Evolutionary conservation across 306 rosid species (phyloP).

Genomic region (Bauhinia variegata): DNA sequence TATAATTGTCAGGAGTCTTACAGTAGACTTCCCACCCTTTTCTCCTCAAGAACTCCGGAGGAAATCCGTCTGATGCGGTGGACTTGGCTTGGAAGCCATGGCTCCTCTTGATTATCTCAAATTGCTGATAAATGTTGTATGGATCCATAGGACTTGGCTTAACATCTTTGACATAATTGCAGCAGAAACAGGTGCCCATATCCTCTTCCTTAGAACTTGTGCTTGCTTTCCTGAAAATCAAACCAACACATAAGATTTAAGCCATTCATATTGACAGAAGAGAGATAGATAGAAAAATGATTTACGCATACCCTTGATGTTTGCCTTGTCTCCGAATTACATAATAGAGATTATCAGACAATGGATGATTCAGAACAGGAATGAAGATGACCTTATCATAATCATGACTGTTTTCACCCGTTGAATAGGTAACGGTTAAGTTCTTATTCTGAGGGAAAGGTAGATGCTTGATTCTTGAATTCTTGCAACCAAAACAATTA

Average conservation of each 20-base stretch:
- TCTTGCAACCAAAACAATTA: constrained; percentile 15
- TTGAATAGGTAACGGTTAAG: background rate
- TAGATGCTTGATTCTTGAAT: background rate
- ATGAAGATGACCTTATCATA: constrained; percentile 17
- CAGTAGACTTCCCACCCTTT: constrained; percentile 37
- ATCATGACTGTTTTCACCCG: background rate
- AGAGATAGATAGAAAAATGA: no score
- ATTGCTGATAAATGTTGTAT: constrained; percentile 28
- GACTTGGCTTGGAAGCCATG: constrained; percentile 45
- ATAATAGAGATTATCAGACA: constrained; percentile 20
- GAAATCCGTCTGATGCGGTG: constrained; percentile 40
- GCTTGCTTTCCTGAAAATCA: constrained; percentile 35
- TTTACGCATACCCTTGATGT: constrained; percentile 22
- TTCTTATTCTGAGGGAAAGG: constrained; percentile 33
- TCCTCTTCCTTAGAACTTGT: constrained; percentile 45
- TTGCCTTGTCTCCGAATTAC: background rate
- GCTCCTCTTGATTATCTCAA: constrained; percentile 26
- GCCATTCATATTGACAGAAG: no score
- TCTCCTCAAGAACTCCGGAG: constrained; percentile 42
- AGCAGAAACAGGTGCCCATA: constrained; percentile 12
- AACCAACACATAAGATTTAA: no score
- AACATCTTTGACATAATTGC: constrained; percentile 30
- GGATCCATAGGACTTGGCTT: constrained; percentile 43
- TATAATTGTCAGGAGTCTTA: constrained; percentile 9
- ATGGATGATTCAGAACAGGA: constrained; percentile 2